A percentile compares a stretch with the other conserved stretches of the same genome.
These are phyloP conservation scores for Candida multigemmis DNA, from an alignment of 805 yeast genomes.

Conservation along the genomic window DNA sequence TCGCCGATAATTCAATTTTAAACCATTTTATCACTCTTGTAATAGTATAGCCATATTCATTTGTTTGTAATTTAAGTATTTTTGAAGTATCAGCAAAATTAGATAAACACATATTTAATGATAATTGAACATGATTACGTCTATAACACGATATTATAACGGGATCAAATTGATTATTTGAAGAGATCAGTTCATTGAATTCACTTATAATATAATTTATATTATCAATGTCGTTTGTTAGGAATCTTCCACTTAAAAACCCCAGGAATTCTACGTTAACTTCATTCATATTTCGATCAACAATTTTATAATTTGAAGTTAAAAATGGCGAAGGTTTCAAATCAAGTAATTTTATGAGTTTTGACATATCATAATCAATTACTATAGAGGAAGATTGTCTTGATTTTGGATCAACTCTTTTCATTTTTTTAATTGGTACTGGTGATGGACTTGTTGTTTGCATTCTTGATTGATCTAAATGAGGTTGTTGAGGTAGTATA, in stretches of 20 bases:
- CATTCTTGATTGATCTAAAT: conserved; percentile 2
- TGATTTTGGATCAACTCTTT: too few relatives aligned
- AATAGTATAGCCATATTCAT: conserved; percentile 26
- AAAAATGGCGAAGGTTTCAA: conserved; percentile 10
- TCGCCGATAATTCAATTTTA: conserved; percentile 28
- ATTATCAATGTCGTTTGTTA: conserved; percentile 32
- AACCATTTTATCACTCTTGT: conserved; percentile 29
- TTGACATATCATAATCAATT: conserved; percentile 17
- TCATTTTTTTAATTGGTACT: conserved; percentile 1
- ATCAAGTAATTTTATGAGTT: conserved; percentile 19
- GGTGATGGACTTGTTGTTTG: conserved; percentile 2
- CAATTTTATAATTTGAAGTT: conserved; percentile 12
- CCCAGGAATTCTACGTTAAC: conserved; percentile 20
- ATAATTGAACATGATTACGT: conserved; percentile 31
- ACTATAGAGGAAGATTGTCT: too few relatives aligned
- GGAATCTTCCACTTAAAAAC: conserved; percentile 33
- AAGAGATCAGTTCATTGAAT: conserved; percentile 2
- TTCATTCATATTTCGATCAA: conserved; percentile 19
- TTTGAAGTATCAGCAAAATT: conserved; percentile 16
- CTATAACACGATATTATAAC: conserved; percentile 37
- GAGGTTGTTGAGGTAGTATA: conserved; percentile 1
- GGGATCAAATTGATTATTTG: conserved; percentile 11
- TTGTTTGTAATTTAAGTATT: conserved; percentile 20
- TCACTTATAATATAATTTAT: conserved; percentile 16
- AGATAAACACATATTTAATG: conserved; percentile 18